Evolutionary conservation across 2,329 filamentous ascomycete genomes (phyloP).

Genomic region (Corinectria fuckeliana): DNA sequence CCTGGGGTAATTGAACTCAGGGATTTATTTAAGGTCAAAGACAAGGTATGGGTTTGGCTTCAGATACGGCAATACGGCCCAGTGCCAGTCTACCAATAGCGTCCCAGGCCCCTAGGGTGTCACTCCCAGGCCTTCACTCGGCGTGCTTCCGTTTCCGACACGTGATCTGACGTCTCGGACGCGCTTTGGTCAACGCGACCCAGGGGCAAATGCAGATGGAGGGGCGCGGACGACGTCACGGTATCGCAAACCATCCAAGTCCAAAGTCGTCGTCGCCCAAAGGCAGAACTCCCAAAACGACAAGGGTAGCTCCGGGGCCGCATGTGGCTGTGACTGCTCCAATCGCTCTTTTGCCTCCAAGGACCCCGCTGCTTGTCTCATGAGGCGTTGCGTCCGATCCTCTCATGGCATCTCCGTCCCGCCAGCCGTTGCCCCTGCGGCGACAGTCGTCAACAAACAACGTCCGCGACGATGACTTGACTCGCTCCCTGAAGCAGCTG

Average conservation of each 20-base stretch:
- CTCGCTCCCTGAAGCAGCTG: constrained; percentile 53
- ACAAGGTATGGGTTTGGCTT: neutral
- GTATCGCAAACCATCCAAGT: constrained; percentile 12
- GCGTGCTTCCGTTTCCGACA: neutral
- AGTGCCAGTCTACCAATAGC: neutral
- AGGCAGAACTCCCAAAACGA: constrained; percentile 7
- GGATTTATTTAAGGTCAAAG: neutral
- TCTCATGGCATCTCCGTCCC: constrained; percentile 41
- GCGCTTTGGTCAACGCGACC: constrained; percentile 18
- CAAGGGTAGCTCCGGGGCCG: constrained; percentile 5
- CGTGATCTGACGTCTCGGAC: constrained; percentile 9
- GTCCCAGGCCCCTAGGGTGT: neutral
- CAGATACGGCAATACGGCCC: neutral
- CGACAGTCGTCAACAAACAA: constrained; percentile 45
- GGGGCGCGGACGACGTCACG: constrained; percentile 23
- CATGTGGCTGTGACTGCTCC: constrained; percentile 1
- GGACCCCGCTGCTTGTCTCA: constrained; percentile 19
- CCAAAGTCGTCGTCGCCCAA: neutral
- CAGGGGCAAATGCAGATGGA: constrained; percentile 15
- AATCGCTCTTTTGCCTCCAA: neutral
- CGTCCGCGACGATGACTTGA: constrained; percentile 43
- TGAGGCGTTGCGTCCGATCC: constrained; percentile 14
- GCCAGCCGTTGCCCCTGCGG: constrained; percentile 40
- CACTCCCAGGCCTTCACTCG: neutral
- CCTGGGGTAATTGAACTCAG: neutral